Percentiles rank a stretch among this genome's conserved stretches.
Conservation (phyloP, 2,329 filamentous ascomycete species). For the Lecanicillium sp. region DNA sequence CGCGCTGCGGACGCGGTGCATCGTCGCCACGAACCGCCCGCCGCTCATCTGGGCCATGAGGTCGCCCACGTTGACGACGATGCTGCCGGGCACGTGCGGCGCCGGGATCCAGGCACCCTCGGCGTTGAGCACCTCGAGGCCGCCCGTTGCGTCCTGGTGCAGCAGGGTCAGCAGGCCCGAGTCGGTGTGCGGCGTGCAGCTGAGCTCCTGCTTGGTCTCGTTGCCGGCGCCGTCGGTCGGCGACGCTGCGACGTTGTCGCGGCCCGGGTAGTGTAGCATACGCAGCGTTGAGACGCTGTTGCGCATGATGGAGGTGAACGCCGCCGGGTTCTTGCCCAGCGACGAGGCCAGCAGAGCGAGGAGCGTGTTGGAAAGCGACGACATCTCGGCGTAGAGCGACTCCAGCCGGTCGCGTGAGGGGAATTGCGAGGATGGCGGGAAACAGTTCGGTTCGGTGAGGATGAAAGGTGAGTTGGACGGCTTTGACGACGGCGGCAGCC, state of each 20-base stretch:
- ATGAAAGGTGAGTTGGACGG: slow-evolving; percentile 13
- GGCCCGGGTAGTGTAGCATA: slow-evolving; percentile 14
- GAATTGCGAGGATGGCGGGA: slow-evolving; percentile 5
- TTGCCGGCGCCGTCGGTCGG: not conserved
- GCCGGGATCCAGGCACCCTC: slow-evolving; percentile 14
- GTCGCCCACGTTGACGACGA: slow-evolving; percentile 15
- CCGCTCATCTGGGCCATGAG: slow-evolving; percentile 15
- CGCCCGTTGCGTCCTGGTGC: slow-evolving; percentile 35
- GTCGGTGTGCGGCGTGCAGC: slow-evolving; percentile 40
- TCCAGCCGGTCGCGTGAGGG: slow-evolving; percentile 7
- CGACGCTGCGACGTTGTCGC: not conserved
- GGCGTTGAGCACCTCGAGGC: slow-evolving; percentile 14
- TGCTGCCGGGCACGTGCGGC: slow-evolving; percentile 13
- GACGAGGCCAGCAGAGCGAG: slow-evolving; percentile 13
- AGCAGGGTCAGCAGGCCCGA: slow-evolving; percentile 55
- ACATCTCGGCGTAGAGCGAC: slow-evolving; percentile 14
- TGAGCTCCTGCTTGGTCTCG: not conserved
- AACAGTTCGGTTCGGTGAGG: slow-evolving; percentile 14
- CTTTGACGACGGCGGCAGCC: slow-evolving; percentile 10
- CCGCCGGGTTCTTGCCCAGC: slow-evolving; percentile 13
- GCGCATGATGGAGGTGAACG: slow-evolving; percentile 12
- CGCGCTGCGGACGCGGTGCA: slow-evolving; percentile 16
- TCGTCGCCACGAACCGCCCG: slow-evolving; percentile 14
- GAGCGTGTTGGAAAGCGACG: slow-evolving; percentile 11
- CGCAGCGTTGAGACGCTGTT: slow-evolving; percentile 16